Base-by-base conservation (phyloP, 106 monocot genomes). In the Allium fistulosum region DNA sequence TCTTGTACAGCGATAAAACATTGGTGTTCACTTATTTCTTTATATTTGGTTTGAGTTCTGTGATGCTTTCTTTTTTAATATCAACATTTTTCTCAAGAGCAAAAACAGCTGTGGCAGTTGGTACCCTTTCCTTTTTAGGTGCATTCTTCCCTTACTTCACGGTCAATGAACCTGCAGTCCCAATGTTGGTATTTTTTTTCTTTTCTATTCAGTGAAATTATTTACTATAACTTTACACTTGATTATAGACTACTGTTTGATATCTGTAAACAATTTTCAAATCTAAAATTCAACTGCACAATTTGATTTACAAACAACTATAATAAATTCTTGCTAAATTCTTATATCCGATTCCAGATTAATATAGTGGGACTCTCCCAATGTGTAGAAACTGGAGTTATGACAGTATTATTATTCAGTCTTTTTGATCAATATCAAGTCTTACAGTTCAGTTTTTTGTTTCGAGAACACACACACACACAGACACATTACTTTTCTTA, bases 41-140 rank as follows among this genome's bases (percentile, higher is more conserved):
- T 72, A 26, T 80, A 22, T 94, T 94, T 77, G 80, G 90, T 72
- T 73, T 90, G 68, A 94, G 94, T 78, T 78, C 94, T 66, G 69
- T 94, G 26, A 90, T 90, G 90, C 82, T 94, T 65, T 86, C 84
- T 1, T 94, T 94, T 74, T 67, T 94, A 18, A 94, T 94, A 64
- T 94, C 94, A 26, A 90, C 94, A 74, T 94, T 90, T 68, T 94
- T 94, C 67, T 90, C 89, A 57, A 83, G 89, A 71, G 83, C 94
- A 69, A 94, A 94, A 76, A 94, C 94, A 65, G 94, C 94, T 78
- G 86, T 90, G 16, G 89, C 94, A 66, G 94, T 94, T 49, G 94
- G 94, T n/a, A 87, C 84, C 48, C 79, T 94, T 48, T 90, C 87
- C 59, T 94, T 94, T 76, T 73, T 94, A 17, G 90, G 94, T 67